These are phyloP conservation scores for Colletotrichum sp. DNA, from an alignment of 2,329 filamentous ascomycete genomes.

Conservation along the genomic window DNA sequence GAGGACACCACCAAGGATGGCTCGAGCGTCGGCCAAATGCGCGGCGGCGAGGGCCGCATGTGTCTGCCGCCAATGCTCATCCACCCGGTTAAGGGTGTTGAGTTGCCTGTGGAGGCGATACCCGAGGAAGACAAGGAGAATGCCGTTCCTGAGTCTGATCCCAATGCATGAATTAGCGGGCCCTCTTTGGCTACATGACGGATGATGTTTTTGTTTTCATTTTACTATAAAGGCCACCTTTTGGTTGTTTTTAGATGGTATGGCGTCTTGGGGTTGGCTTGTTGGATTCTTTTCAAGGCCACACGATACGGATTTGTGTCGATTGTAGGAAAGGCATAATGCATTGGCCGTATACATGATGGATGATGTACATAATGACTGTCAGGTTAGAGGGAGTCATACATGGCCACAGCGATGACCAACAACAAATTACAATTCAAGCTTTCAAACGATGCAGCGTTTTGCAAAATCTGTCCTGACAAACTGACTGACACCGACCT, in stretches of 20 bases:
- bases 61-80: constrained; percentile 89
- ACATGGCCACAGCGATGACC: not conserved
- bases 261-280: constrained; percentile 18
- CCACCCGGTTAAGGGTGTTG: constrained; percentile 84
- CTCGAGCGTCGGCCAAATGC: constrained; percentile 55
- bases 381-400: constrained; percentile 20
- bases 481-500: not conserved
- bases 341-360: constrained; percentile 15
- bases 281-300: constrained; percentile 12
- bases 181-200: not conserved
- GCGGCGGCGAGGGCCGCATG: constrained; percentile 81
- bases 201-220: not conserved
- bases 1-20: constrained; percentile 58
- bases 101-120: constrained; percentile 66
- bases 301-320: not conserved
- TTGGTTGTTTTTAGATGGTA: constrained; percentile 11
- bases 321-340: constrained; percentile 19
- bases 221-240: constrained; percentile 2
- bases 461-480: not conserved
- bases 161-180: constrained; percentile 38
- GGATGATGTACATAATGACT: constrained; percentile 22
- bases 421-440: constrained; percentile 3
- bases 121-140: constrained; percentile 48
- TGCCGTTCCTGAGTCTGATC: constrained; percentile 54
- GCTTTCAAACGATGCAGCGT: not conserved